Conservation (phyloP, 2,329 filamentous ascomycete genomes). For the Orbilia quercus region DNA sequence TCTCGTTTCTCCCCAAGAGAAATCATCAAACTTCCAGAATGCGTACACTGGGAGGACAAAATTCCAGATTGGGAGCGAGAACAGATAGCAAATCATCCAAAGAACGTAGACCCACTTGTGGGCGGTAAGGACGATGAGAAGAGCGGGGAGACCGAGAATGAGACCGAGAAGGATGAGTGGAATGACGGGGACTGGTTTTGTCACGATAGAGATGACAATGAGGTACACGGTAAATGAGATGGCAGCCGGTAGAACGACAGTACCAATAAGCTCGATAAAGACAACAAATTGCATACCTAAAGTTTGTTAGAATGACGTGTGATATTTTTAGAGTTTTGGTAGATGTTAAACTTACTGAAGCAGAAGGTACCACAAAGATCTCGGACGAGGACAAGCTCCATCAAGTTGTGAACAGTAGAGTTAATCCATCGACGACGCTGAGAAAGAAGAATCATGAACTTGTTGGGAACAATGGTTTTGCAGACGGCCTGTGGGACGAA, state of each 20-base stretch:
- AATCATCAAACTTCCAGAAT: conserved; percentile 99
- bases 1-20: conserved; percentile 97
- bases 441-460: conserved; percentile 90
- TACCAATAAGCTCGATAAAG: conserved; percentile 93
- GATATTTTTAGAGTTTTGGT: conserved; percentile 16
- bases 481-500: conserved; percentile 98
- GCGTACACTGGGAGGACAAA: conserved; percentile 93
- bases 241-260: conserved; percentile 91
- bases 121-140: conserved; percentile 92
- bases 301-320: conserved; percentile 21
- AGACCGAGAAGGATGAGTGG: conserved; percentile 87
- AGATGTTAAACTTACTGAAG: conserved; percentile 72
- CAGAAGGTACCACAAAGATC: conserved; percentile 99
- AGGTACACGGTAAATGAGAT: conserved; percentile 98
- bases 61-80: conserved; percentile 96
- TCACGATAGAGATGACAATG: conserved; percentile 62
- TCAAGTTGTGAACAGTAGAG: conserved; percentile 97
- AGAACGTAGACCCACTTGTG: conserved; percentile 90
- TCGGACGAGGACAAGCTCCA: conserved; percentile 94
- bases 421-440: conserved; percentile 99
- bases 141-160: conserved; percentile 90
- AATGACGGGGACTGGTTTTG: conserved; percentile 70
- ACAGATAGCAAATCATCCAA: conserved; percentile 97
- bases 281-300: conserved; percentile 91
- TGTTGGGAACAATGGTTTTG: conserved; percentile 95